Percentiles rank a stretch among this genome's conserved stretches.
phyloP scores from a whole-genome alignment of 139 green algal species.

The Micractinium sp. region DNA sequence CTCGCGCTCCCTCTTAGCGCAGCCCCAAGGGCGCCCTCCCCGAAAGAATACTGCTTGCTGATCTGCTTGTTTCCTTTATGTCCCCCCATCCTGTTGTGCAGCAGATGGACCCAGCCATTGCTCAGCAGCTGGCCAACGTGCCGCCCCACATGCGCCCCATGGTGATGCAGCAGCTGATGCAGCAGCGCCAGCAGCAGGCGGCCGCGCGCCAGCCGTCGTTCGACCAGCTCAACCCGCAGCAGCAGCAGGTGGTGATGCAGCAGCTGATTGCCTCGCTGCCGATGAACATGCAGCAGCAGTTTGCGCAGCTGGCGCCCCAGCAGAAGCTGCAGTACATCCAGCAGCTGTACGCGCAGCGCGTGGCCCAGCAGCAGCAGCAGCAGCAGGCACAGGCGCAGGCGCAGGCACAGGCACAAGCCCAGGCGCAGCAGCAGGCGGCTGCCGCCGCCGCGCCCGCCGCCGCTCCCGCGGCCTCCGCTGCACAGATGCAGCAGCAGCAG shows the following conservation, averaged over 20 bases:
- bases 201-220: neutral
- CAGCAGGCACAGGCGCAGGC: neutral
- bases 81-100: neutral
- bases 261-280: constrained; percentile 27
- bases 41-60: neutral
- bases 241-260: constrained; percentile 27
- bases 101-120: neutral
- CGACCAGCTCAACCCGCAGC: constrained; percentile 18
- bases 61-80: neutral
- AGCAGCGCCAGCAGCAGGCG: constrained; percentile 39
- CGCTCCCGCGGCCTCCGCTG: neutral
- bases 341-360: constrained; percentile 19
- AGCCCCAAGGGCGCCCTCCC: neutral
- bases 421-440: neutral
- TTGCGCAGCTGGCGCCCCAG: constrained; percentile 14
- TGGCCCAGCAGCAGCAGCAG: constrained; percentile 22
- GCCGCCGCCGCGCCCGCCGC: neutral
- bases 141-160: constrained; percentile 30
- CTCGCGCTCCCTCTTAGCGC: neutral
- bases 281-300: constrained; percentile 9
- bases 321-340: constrained; percentile 34
- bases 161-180: constrained; percentile 45
- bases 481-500: constrained; percentile 30
- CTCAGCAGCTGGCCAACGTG: constrained; percentile 19
- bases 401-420: neutral